Evolutionary conservation across 176 grass and related monocot genomes (phyloP).

Genomic region (Aegilops tauschii): DNA sequence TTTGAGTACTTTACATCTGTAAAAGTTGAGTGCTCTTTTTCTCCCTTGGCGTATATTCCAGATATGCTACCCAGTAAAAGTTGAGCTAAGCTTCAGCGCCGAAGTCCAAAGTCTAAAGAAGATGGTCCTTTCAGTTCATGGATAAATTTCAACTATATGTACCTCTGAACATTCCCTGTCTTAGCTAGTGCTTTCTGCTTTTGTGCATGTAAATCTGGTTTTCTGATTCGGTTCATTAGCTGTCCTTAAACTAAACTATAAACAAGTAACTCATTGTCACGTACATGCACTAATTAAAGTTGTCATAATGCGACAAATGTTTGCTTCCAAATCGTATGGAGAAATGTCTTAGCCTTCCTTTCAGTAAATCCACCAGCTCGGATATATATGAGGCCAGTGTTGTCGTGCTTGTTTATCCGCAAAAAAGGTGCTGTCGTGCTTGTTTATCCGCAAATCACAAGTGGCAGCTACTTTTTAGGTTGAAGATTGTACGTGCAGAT

Average conservation of each 20-base stretch:
- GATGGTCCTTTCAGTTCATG: neutral
- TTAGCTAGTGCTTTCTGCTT: neutral
- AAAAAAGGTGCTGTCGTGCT: too few relatives aligned
- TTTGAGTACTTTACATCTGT: constrained; percentile 2
- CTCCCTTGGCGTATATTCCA: neutral
- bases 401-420: too few relatives aligned
- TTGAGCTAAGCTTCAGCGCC: neutral
- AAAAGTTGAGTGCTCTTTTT: constrained; percentile 7
- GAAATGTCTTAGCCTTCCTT: neutral
- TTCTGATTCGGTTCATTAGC: neutral
- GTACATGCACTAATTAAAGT: neutral
- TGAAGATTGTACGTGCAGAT: constrained; percentile 29
- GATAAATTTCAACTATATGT: neutral
- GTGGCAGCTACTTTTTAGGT: constrained; percentile 39
- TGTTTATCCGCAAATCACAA: neutral
- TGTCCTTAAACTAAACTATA: neutral
- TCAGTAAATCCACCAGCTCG: constrained; percentile 11
- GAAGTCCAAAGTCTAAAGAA: constrained; percentile 7
- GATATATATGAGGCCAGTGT: too few relatives aligned
- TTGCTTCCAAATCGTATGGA: neutral
- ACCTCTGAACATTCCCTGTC: neutral
- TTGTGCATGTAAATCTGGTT: neutral
- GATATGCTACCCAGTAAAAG: neutral
- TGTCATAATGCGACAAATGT: neutral
- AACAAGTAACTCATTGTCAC: neutral